Percentiles rank a stretch among this genome's conserved stretches.
phyloP scores from a whole-genome alignment of 176 grass and related monocot species.

The Saccharum officinarum region DNA sequence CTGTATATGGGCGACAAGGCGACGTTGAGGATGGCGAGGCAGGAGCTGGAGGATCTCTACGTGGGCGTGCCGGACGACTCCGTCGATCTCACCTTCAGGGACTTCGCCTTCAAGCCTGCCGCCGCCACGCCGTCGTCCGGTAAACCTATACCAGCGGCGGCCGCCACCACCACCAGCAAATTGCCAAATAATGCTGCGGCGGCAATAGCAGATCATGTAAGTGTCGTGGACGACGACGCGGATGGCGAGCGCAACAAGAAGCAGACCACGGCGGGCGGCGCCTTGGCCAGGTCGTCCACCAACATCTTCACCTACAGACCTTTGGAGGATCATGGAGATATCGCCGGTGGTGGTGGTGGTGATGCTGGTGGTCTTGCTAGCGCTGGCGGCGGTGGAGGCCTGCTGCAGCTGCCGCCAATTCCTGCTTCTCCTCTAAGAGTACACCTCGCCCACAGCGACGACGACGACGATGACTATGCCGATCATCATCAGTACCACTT shows the following conservation, averaged over 20 bases:
- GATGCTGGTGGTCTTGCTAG: no score
- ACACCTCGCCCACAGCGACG: no score
- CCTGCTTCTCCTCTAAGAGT: no score
- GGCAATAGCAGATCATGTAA: not conserved
- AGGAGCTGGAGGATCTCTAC: constrained; percentile 72
- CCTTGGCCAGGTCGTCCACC: constrained; percentile 41
- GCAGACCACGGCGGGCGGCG: not conserved
- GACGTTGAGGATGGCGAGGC: constrained; percentile 45
- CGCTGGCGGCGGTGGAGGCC: no score
- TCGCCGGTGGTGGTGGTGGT: not conserved
- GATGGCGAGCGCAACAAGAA: not conserved
- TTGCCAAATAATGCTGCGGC: not conserved
- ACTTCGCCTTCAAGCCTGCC: constrained; percentile 23
- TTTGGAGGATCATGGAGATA: not conserved
- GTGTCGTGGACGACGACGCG: not conserved
- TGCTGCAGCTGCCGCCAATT: no score
- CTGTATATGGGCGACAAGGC: constrained; percentile 33
- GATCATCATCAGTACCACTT: not conserved
- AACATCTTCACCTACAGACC: constrained; percentile 58
- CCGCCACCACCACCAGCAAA: not conserved
- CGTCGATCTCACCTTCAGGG: constrained; percentile 70
- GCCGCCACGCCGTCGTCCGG: not conserved
- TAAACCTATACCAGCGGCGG: not conserved
- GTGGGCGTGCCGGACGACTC: constrained; percentile 59
- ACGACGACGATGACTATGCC: no score